These are phyloP conservation scores for Boletus sp. DNA, from an alignment of 768 basidiomycete species.

Conservation along the genomic window DNA sequence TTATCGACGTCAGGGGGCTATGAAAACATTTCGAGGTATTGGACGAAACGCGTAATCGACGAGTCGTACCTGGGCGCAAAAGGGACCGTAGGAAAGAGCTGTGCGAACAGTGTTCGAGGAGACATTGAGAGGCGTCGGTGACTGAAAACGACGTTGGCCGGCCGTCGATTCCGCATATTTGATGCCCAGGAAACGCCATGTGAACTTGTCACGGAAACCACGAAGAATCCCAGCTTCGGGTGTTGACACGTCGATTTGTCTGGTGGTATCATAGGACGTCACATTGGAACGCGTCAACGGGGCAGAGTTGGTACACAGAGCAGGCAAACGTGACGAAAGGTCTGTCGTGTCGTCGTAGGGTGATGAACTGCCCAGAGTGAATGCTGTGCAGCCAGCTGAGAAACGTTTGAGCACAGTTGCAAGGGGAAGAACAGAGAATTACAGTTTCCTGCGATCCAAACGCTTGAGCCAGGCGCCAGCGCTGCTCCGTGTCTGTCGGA, in stretches of 20 bases:
- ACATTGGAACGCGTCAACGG: slow-evolving; percentile 22
- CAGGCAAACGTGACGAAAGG: slow-evolving; percentile 1
- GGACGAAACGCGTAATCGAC: neutral
- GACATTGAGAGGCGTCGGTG: slow-evolving; percentile 10
- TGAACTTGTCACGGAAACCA: slow-evolving; percentile 21
- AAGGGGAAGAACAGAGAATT: neutral
- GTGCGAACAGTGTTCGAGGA: neutral
- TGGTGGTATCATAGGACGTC: slow-evolving; percentile 12
- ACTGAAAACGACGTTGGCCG: slow-evolving; percentile 10
- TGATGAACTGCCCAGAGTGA: neutral
- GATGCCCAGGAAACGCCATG: slow-evolving; percentile 18
- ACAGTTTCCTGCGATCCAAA: slow-evolving; percentile 10
- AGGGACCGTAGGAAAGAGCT: slow-evolving; percentile 14
- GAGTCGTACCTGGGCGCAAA: slow-evolving; percentile 17
- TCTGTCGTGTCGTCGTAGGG: neutral
- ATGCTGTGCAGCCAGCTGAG: neutral
- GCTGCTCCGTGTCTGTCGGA: slow-evolving; percentile 10
- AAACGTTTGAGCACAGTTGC: neutral
- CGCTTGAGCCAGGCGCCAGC: neutral
- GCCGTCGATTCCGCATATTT: slow-evolving; percentile 11
- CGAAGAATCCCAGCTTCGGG: slow-evolving; percentile 15
- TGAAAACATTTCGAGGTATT: neutral
- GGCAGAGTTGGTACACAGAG: slow-evolving; percentile 22
- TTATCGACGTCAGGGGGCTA: slow-evolving; percentile 17
- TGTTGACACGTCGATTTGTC: slow-evolving; percentile 14